phyloP scores from a whole-genome alignment of 1,284 basidiomycete species.

The Meira nashicola region DNA sequence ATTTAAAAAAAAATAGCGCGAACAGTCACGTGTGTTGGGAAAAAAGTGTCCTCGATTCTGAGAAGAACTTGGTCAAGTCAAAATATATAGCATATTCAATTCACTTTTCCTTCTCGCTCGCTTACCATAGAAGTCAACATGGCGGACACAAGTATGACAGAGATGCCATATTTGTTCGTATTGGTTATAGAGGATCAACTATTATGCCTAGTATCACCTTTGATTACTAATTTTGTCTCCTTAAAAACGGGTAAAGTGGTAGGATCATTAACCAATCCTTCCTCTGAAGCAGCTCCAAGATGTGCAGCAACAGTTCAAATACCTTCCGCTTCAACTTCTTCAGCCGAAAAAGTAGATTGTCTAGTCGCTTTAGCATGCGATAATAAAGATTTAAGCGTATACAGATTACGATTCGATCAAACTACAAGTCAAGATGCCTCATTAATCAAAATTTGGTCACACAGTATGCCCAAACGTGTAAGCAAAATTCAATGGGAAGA shows the following conservation, averaged over 20 bases:
- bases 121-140: no score
- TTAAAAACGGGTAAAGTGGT: background rate
- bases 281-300: background rate
- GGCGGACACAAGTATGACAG: no score
- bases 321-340: background rate
- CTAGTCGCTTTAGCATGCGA: background rate
- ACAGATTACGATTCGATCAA: background rate
- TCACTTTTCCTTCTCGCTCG: no score
- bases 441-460: background rate
- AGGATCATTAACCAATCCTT: background rate
- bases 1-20: no score
- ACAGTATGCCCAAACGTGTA: background rate
- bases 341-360: background rate
- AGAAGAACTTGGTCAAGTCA: no score
- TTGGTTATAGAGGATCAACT: no score
- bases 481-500: constrained; percentile 7
- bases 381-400: constrained; percentile 4
- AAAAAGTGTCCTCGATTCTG: no score
- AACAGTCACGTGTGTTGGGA: no score
- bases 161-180: no score
- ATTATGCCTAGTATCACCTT: background rate
- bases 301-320: background rate
- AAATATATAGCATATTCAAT: no score
- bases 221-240: background rate
- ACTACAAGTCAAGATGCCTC: background rate